phyloP scores from a whole-genome alignment of 176 grass and related monocot genomes.

The Oryza brachyantha region DNA sequence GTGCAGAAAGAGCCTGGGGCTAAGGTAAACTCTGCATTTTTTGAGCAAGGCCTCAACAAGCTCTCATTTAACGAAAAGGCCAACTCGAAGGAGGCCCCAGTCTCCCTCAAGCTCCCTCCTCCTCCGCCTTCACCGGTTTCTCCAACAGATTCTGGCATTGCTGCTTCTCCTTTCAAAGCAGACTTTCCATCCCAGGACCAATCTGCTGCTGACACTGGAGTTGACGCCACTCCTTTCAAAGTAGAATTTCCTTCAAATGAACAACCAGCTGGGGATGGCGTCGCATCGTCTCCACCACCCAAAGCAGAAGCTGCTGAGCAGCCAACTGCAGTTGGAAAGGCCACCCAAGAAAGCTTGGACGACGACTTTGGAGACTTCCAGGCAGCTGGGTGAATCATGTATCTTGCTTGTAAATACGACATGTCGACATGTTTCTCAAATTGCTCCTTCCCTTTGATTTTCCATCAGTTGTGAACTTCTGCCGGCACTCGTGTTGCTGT shows the following conservation, averaged over 20 bases:
- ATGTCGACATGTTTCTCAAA: slow-evolving; percentile 13
- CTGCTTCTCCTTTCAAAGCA: slow-evolving; percentile 45
- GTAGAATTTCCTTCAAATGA: slow-evolving; percentile 44
- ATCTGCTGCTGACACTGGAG: background rate
- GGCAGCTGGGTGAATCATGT: slow-evolving; percentile 69
- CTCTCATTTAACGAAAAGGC: slow-evolving; percentile 56
- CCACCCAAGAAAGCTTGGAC: slow-evolving; percentile 38
- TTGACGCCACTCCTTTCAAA: slow-evolving; percentile 33
- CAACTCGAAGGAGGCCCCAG: slow-evolving; percentile 50
- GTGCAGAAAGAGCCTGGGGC: slow-evolving; percentile 59
- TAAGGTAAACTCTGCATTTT: slow-evolving; percentile 57
- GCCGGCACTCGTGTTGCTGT: slow-evolving; percentile 35
- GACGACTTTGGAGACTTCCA: slow-evolving; percentile 98
- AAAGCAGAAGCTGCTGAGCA: slow-evolving; percentile 18
- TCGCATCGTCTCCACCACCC: background rate
- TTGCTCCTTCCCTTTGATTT: background rate
- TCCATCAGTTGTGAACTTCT: slow-evolving; percentile 26
- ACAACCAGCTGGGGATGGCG: background rate
- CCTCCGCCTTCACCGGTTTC: slow-evolving; percentile 65
- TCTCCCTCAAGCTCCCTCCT: slow-evolving; percentile 76
- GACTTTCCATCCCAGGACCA: slow-evolving; percentile 48
- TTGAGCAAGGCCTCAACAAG: slow-evolving; percentile 84
- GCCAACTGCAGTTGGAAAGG: slow-evolving; percentile 35
- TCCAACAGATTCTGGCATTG: slow-evolving; percentile 40
- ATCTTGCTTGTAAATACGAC: slow-evolving; percentile 50